A percentile compares a stretch with the other conserved stretches of the same genome.
Evolutionary conservation across 2,329 filamentous ascomycete species (phyloP).

Genomic region (Torrubiellomyces zombiae): DNA sequence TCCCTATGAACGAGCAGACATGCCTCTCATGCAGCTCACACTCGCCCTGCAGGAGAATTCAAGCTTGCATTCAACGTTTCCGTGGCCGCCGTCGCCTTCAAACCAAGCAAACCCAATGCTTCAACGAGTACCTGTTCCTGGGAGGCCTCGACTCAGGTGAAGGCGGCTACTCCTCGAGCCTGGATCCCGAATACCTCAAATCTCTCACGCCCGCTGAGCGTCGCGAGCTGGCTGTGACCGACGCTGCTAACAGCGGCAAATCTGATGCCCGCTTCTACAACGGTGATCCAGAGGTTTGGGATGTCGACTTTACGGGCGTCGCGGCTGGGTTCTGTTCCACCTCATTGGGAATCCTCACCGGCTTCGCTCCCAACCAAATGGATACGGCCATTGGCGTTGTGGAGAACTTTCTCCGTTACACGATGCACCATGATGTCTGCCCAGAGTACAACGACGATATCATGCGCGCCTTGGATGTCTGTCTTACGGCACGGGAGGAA

Average conservation of each 20-base stretch:
- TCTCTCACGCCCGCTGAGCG: conserved; percentile 44
- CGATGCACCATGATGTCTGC: conserved; percentile 72
- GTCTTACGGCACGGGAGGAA: conserved; percentile 49
- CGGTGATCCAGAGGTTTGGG: conserved; percentile 41
- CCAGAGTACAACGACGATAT: conserved; percentile 61
- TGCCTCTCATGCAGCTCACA: conserved; percentile 5
- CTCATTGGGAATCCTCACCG: conserved; percentile 34
- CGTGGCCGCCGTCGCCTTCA: conserved; percentile 61
- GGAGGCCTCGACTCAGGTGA: conserved; percentile 55
- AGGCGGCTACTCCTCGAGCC: conserved; percentile 43
- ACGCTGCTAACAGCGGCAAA: conserved; percentile 33
- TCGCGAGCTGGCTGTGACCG: conserved; percentile 45
- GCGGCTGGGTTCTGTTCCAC: conserved; percentile 63
- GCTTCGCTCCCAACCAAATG: conserved; percentile 37
- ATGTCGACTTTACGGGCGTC: conserved; percentile 66
- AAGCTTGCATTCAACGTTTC: conserved; percentile 72
- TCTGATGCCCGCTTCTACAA: conserved; percentile 30
- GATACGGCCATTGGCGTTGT: conserved; percentile 48
- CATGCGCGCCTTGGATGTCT: conserved; percentile 46
- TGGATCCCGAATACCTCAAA: conserved; percentile 36
- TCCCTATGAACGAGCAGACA: no score
- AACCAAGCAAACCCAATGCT: conserved; percentile 41
- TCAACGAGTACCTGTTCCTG: conserved; percentile 66
- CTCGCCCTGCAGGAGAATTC: conserved; percentile 65
- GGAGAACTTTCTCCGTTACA: conserved; percentile 76